A percentile compares a stretch with the other conserved stretches of the same genome.
phyloP scores from a whole-genome alignment of 345 rosid genomes.

The Hibiscus syriacus region DNA sequence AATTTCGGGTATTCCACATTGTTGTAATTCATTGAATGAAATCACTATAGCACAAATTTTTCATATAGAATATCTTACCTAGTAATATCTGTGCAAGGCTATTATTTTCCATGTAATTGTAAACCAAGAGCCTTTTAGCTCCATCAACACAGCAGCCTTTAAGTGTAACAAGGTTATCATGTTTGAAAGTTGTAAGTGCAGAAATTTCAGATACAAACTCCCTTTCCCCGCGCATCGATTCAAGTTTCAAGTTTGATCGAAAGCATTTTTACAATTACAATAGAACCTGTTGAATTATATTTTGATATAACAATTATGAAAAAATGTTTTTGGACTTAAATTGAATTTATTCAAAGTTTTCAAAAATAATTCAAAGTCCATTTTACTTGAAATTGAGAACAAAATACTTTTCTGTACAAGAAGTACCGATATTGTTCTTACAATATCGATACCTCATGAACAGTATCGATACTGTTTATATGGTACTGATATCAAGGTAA shows the following conservation, averaged over 20 bases:
- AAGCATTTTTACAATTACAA: constrained; percentile 47
- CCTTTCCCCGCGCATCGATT: constrained; percentile 56
- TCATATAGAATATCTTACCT: constrained; percentile 21
- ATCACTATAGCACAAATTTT: neutral
- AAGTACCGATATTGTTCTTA: no score
- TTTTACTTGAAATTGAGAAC: no score
- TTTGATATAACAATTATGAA: no score
- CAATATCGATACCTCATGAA: no score
- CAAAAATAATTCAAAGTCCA: no score
- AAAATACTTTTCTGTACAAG: no score
- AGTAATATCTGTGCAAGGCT: constrained; percentile 37
- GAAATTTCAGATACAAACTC: constrained; percentile 51
- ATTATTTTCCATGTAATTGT: constrained; percentile 54
- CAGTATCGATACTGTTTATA: no score
- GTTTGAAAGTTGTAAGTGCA: constrained; percentile 38
- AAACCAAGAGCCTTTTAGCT: constrained; percentile 41
- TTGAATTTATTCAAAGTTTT: no score
- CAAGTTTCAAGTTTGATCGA: constrained; percentile 33
- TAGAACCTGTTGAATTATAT: no score
- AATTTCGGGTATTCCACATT: neutral
- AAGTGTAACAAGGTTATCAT: constrained; percentile 48
- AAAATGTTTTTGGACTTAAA: no score
- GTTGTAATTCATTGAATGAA: neutral
- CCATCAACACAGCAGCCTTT: constrained; percentile 55
- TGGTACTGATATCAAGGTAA: no score